Evolutionary conservation across 345 rosid genomes (phyloP), one percentile per base, ranked within the genome.

Genomic region (Limnanthes douglasii): DNA sequence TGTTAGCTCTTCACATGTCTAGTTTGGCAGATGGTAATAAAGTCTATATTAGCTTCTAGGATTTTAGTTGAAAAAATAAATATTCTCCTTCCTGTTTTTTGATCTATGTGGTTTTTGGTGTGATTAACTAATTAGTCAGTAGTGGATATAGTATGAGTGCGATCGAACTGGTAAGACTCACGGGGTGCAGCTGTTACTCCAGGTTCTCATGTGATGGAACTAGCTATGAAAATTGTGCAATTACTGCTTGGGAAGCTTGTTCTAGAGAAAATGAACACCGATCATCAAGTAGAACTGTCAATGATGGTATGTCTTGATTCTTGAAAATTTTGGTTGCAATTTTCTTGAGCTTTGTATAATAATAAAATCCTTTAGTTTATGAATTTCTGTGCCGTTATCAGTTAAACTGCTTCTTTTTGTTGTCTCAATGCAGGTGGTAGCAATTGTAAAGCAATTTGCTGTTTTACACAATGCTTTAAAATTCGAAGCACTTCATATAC

Each of bases 401-500:
- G 33, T 11, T 34, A 28, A 16, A 13, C n/a, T 24, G 12, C 0
- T 23, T 35, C n/a, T 8, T 37, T 8, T 15, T 48, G 22, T 31
- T 29, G 3, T 36, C 33, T 38, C 19, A 20, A 15, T 31, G 33
- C 53, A 88, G 97, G 83, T 72, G 61, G 57, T 59, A 15, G 36
- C 70, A 21, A 37, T 72, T 35, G 59, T 66, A 8, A 66, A 86
- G 45, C 86, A 76, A 41, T 88, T 88, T 76, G 83, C 86, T 15
- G 64, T 79, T 11, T 60, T 76, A 53, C 95, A 83, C 59, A 73
- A 62, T 64, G 66, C 74, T 10, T 39, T 78, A 50, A 88, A 83
- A 71, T 83, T 88, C 43, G 90, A 79, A 51, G 78, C 73, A 20
- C 86, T 88, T 48, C 86, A 72, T 41, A 37, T 88, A n/a, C 74